Base-by-base conservation (phyloP, 1,284 basidiomycete species). In the Ceratorhiza oryzae-sativae region DNA sequence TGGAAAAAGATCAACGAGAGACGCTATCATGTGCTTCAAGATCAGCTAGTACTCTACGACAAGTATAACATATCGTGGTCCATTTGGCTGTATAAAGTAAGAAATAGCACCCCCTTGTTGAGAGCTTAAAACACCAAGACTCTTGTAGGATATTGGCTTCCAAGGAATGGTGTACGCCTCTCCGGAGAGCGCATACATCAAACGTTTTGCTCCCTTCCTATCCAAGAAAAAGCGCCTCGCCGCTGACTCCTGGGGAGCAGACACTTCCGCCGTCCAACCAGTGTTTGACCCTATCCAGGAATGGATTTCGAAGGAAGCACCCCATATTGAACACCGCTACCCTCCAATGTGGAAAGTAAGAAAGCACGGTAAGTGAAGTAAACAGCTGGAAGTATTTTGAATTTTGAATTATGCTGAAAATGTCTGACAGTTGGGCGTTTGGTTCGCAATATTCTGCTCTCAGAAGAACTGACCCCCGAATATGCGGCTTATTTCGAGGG, bases 391-490 rank as follows among this genome's bases (percentile, higher is more conserved):
- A n/a, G n/a, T n/a, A n/a, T n/a, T n/a, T n/a, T n/a, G n/a, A n/a
- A n/a, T n/a, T n/a, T n/a, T n/a, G n/a, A n/a, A n/a, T 5, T 20
- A 45, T 3, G 39, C 39, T 61, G 13, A 61, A 55, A 18, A n/a
- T 18, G 3, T 27, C 51, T 8, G 32, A n/a, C 42, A 71, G 81
- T 88, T 34, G 84, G 83, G 1, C 83, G 87, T 42, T 79, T 89
- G 48, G 80, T 86, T n/a, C 82, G 88, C 60, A 86, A 86, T 76
- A 88, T 88, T 56, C 80, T 91, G 30, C 80, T 91, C 3, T 84
- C 85, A 2, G 88, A 91, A 78, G 88, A 86, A 76, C 79, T 91
- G 75, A 84, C 87, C 39, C 80, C 82, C 72, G 88, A 90, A 76
- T 91, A 86, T 85, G 89, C 89, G 0, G 49, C 70, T 27, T 83